Evolutionary conservation across 2,329 filamentous ascomycete genomes (phyloP).

Genomic region (Phyllosticta paracitricarpa): DNA sequence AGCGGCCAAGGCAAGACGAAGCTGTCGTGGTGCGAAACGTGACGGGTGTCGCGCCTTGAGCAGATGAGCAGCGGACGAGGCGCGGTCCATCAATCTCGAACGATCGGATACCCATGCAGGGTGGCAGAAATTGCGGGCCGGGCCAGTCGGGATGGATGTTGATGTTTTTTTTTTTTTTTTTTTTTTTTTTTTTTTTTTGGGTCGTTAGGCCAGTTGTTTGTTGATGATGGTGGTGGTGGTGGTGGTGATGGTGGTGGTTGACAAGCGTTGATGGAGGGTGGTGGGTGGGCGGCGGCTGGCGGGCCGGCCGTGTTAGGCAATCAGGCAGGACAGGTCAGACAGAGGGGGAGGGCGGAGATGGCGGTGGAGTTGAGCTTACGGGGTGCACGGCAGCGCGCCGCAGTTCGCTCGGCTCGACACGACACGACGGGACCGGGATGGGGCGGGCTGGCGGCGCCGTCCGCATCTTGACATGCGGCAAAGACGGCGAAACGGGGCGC

Average conservation of each 20-base stretch:
- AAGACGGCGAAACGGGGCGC: not conserved
- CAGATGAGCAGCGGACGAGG: slow-evolving; percentile 4
- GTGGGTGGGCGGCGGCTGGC: slow-evolving; percentile 4
- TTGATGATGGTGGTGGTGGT: not conserved
- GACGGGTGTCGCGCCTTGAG: not conserved
- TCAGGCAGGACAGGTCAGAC: not conserved
- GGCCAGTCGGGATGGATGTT: not conserved
- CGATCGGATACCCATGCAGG: slow-evolving; percentile 10
- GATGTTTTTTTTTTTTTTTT: not conserved
- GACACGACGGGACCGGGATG: not conserved
- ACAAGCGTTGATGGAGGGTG: not conserved
- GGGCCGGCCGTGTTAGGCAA: slow-evolving; percentile 5
- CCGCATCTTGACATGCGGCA: not conserved
- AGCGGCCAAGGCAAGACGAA: not conserved
- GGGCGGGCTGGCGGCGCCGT: not conserved
- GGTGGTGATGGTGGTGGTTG: not conserved
- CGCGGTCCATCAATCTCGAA: slow-evolving; percentile 8
- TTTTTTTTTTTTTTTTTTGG: not conserved
- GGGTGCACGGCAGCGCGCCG: not conserved
- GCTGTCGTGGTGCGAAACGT: not conserved
- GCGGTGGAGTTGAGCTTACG: not conserved
- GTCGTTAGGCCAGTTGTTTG: not conserved
- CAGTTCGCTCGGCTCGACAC: not conserved
- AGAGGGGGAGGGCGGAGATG: not conserved
- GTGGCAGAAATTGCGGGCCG: slow-evolving; percentile 10